Evolutionary conservation across 192 early-diverging fungal genomes (phyloP).

Genomic region (Podila horticola): DNA sequence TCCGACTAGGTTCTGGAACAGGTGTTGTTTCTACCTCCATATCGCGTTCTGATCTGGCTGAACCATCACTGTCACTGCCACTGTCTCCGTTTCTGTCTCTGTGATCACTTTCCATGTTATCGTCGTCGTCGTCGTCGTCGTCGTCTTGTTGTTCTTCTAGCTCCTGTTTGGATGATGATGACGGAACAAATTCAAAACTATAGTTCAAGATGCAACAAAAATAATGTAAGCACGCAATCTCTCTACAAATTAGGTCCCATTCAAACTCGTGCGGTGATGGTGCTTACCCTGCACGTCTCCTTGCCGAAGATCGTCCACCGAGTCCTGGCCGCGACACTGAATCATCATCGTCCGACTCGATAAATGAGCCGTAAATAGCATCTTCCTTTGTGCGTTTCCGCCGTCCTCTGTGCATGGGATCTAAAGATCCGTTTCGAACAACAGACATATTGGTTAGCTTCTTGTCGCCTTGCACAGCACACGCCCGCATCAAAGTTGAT

Average conservation of each 20-base stretch:
- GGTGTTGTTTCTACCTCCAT: conserved; percentile 21
- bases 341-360: conserved; percentile 47
- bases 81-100: not conserved
- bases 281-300: conserved; percentile 14
- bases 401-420: conserved; percentile 37
- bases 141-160: not conserved
- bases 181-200: conserved; percentile 2
- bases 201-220: not conserved
- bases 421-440: conserved; percentile 1
- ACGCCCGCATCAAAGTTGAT: no score
- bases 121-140: not conserved
- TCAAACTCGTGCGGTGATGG: not conserved
- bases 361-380: conserved; percentile 67
- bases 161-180: not conserved
- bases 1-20: conserved; percentile 4
- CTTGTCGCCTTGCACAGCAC: no score
- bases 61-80: not conserved
- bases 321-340: not conserved
- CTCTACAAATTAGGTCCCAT: not conserved
- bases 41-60: conserved; percentile 15
- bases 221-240: no score
- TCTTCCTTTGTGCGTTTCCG: conserved; percentile 69
- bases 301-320: conserved; percentile 7
- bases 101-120: conserved; percentile 6
- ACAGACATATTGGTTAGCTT: not conserved